phyloP scores from a whole-genome alignment of 2,329 filamentous ascomycete species.

The Alternaria postmessia region DNA sequence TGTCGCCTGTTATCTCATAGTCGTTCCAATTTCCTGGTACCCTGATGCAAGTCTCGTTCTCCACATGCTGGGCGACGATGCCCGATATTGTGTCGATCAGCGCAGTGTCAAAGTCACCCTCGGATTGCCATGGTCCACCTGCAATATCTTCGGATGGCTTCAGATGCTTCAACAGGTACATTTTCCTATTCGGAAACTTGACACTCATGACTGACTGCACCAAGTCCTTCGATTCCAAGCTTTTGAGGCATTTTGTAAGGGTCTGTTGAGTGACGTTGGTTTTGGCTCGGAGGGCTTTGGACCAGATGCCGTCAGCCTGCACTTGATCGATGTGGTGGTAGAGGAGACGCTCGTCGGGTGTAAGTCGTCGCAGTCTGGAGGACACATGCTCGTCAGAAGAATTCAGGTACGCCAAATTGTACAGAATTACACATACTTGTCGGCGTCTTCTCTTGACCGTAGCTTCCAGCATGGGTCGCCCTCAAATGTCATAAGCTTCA shows the following conservation, averaged over 20 bases:
- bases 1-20: slow-evolving; percentile 44
- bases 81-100: slow-evolving; percentile 82
- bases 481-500: slow-evolving; percentile 50
- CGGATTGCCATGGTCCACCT: slow-evolving; percentile 93
- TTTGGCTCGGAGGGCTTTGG: slow-evolving; percentile 79
- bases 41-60: slow-evolving; percentile 74
- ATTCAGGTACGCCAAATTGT: not conserved
- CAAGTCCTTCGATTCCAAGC: slow-evolving; percentile 80
- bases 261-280: slow-evolving; percentile 85
- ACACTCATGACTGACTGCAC: slow-evolving; percentile 92
- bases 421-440: slow-evolving; percentile 38
- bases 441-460: slow-evolving; percentile 45
- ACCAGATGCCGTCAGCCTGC: slow-evolving; percentile 88
- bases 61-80: slow-evolving; percentile 77
- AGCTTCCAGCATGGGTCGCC: slow-evolving; percentile 50
- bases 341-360: slow-evolving; percentile 79
- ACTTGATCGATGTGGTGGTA: slow-evolving; percentile 90
- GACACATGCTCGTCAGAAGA: slow-evolving; percentile 14
- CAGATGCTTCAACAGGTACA: slow-evolving; percentile 91
- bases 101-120: slow-evolving; percentile 86
- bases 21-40: slow-evolving; percentile 55
- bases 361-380: slow-evolving; percentile 55
- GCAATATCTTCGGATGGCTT: slow-evolving; percentile 88
- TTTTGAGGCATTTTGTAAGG: slow-evolving; percentile 82
- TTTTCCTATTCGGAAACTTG: slow-evolving; percentile 89